Percentiles rank a stretch among this genome's conserved stretches.
phyloP scores from a whole-genome alignment of 106 monocot species.

The Phalaenopsis aphrodite region DNA sequence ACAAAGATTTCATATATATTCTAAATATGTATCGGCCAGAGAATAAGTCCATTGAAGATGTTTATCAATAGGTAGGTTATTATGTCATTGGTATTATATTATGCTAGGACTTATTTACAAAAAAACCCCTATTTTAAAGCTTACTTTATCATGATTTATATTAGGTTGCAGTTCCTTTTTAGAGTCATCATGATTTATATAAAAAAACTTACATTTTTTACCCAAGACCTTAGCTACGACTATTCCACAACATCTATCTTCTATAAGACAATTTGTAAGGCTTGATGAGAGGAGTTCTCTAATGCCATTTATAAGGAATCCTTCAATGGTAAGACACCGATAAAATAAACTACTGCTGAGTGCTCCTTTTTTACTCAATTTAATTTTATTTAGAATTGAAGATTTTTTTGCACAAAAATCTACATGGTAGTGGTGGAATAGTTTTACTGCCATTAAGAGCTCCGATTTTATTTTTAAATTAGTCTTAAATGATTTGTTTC shows the following conservation, averaged over 20 bases:
- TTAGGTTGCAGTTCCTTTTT: conserved; percentile 77
- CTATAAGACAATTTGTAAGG: conserved; percentile 40
- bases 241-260: conserved; percentile 30
- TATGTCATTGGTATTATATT: neutral
- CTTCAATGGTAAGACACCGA: conserved; percentile 35
- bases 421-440: no score
- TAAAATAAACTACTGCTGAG: neutral
- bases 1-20: conserved; percentile 94
- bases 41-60: conserved; percentile 82
- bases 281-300: conserved; percentile 52
- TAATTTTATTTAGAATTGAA: neutral
- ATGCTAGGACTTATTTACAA: neutral
- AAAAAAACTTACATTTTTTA: no score
- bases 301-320: conserved; percentile 25
- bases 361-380: neutral
- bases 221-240: conserved; percentile 51
- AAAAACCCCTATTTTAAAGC: neutral
- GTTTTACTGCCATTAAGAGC: no score
- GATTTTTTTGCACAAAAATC: no score
- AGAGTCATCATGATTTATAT: no score
- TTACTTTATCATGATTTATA: conserved; percentile 2
- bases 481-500: no score
- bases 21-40: conserved; percentile 95
- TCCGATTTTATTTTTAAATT: no score
- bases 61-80: conserved; percentile 59